phyloP scores from a whole-genome alignment of 176 grass and related monocot species.

The Cenchrus purpureus region DNA sequence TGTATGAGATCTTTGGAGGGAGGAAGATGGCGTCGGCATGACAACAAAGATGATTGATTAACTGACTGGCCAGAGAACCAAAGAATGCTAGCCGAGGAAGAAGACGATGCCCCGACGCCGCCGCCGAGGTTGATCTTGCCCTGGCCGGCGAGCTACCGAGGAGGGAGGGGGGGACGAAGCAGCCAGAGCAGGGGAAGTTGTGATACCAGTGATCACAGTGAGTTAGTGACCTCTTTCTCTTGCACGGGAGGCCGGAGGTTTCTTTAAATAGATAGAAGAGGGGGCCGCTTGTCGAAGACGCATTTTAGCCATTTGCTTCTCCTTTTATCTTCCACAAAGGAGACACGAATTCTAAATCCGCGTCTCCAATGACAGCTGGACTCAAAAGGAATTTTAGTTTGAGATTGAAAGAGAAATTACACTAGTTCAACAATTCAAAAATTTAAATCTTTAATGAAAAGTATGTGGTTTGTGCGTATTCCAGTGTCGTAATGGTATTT shows the following conservation, averaged over 20 bases:
- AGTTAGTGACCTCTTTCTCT: neutral
- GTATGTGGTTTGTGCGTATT: too few species aligned
- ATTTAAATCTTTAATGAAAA: too few species aligned
- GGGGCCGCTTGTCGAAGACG: neutral
- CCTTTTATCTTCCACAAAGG: too few species aligned
- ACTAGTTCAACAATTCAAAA: too few species aligned
- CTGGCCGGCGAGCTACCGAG: neutral
- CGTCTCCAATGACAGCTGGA: too few species aligned
- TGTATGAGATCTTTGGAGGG: neutral
- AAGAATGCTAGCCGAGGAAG: neutral
- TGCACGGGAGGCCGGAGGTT: neutral
- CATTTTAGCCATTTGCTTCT: too few species aligned
- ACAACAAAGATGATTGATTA: neutral
- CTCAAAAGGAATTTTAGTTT: too few species aligned
- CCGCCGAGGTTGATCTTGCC: neutral
- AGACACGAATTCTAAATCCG: too few species aligned
- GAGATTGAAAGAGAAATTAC: too few species aligned
- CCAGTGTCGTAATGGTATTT: too few species aligned
- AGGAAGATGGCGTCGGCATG: neutral
- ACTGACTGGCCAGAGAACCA: neutral
- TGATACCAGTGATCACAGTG: neutral
- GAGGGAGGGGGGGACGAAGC: neutral
- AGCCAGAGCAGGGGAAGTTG: neutral
- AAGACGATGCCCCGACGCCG: neutral
- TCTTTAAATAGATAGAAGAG: conserved; percentile 46